Conservation (phyloP, 352 stramenopile species). For the Thalassiosira exigua region DNA sequence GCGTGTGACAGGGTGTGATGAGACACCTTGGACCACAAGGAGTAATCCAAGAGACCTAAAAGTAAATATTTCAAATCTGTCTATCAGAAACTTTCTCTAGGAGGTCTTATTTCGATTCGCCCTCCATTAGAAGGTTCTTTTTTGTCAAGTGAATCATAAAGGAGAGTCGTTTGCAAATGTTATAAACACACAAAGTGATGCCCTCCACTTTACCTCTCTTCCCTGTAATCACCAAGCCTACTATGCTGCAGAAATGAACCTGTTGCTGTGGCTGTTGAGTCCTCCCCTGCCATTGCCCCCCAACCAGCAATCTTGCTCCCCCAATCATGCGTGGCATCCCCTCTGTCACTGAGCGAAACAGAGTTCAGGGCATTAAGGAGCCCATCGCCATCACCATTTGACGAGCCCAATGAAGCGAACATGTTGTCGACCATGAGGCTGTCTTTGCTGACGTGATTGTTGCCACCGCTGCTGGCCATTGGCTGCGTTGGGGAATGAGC, state of each 20-base stretch:
- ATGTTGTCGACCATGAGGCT: slow-evolving; percentile 60
- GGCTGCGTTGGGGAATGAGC: neutral
- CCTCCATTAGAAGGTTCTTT: no score
- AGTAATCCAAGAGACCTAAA: no score
- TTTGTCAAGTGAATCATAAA: no score
- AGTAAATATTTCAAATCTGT: no score
- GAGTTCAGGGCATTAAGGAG: slow-evolving; percentile 56
- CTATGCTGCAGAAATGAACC: slow-evolving; percentile 41
- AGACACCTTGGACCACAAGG: no score
- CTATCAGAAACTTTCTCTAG: no score
- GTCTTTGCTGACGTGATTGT: slow-evolving; percentile 44
- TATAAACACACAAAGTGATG: no score
- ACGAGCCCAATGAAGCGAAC: slow-evolving; percentile 48
- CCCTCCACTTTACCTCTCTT: neutral
- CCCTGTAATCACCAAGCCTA: slow-evolving; percentile 21
- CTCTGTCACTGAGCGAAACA: slow-evolving; percentile 37
- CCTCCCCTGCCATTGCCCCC: slow-evolving; percentile 1
- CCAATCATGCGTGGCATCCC: slow-evolving; percentile 12
- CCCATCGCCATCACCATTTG: slow-evolving; percentile 30
- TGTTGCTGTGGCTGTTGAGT: neutral
- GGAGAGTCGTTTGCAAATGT: no score
- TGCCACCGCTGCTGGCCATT: slow-evolving; percentile 9
- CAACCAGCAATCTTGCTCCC: slow-evolving; percentile 31
- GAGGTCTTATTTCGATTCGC: no score
- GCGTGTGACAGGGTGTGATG: no score